These are phyloP conservation scores for Arthonia radiata DNA, from an alignment of 495 filamentous ascomycete species.

Conservation along the genomic window DNA sequence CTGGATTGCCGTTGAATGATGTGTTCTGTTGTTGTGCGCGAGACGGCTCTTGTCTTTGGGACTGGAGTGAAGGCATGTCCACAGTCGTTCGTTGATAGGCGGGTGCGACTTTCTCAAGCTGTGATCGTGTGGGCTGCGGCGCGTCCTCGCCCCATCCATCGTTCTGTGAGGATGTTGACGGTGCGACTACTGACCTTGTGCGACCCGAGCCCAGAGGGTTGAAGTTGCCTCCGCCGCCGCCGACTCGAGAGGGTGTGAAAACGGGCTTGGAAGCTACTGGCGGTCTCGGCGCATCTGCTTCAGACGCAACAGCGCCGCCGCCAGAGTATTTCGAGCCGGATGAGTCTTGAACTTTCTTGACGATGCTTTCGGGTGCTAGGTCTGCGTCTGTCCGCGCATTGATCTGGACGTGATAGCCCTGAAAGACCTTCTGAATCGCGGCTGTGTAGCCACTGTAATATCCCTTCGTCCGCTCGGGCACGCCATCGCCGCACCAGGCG, in stretches of 20 bases:
- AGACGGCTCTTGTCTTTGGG: constrained; percentile 38
- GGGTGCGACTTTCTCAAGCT: constrained; percentile 78
- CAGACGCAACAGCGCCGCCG: constrained; percentile 23
- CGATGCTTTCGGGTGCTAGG: constrained; percentile 60
- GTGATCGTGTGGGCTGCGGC: constrained; percentile 57
- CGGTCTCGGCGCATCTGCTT: constrained; percentile 31
- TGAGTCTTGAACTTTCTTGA: constrained; percentile 86
- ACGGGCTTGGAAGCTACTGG: constrained; percentile 65
- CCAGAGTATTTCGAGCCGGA: constrained; percentile 85
- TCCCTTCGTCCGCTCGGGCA: constrained; percentile 92
- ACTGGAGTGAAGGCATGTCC: constrained; percentile 53
- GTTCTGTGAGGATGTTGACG: no score
- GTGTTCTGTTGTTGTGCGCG: no score
- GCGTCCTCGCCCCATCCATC: constrained; percentile 97
- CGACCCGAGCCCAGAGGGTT: constrained; percentile 36
- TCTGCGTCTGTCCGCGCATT: constrained; percentile 80
- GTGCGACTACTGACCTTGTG: no score
- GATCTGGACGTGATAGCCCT: constrained; percentile 93
- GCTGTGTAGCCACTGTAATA: constrained; percentile 91
- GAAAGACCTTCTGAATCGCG: constrained; percentile 63
- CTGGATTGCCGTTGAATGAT: constrained; percentile 21
- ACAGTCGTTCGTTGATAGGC: constrained; percentile 90
- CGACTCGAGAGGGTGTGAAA: constrained; percentile 56
- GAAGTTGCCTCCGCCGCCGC: constrained; percentile 31
- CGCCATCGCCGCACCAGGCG: constrained; percentile 92